These are phyloP conservation scores for Skeletonema menzelii DNA, from an alignment of 108 stramenopile species.

Conservation along the genomic window DNA sequence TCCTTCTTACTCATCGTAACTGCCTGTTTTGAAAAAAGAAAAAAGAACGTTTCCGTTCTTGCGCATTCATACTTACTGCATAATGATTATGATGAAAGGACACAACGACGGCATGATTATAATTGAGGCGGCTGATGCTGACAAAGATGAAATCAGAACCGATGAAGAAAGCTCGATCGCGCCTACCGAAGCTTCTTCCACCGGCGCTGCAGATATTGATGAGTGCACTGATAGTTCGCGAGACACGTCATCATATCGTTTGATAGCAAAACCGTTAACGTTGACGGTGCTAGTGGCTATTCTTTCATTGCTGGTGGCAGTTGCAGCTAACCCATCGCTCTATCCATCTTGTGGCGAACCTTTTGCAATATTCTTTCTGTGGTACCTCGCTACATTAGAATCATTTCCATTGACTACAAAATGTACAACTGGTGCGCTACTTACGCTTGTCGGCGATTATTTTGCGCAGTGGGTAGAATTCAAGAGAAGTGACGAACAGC, in stretches of 20 bases:
- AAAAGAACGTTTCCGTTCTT: too few relatives aligned
- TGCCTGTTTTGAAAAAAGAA: too few relatives aligned
- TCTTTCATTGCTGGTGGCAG: background rate
- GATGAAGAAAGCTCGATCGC: background rate
- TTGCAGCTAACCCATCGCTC: background rate
- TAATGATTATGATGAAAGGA: too few relatives aligned
- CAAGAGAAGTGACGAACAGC: background rate
- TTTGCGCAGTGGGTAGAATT: slow-evolving; percentile 59
- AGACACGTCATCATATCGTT: background rate
- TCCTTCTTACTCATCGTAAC: too few relatives aligned
- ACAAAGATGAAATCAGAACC: too few relatives aligned
- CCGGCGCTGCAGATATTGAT: background rate
- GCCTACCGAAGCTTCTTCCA: background rate
- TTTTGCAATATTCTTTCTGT: background rate
- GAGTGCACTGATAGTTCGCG: too few relatives aligned
- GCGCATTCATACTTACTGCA: too few relatives aligned
- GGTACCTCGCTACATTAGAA: slow-evolving; percentile 51
- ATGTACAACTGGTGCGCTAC: slow-evolving; percentile 53
- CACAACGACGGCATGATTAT: too few relatives aligned
- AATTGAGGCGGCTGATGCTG: too few relatives aligned
- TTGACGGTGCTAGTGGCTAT: background rate
- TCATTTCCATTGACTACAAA: slow-evolving; percentile 59
- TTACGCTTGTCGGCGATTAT: slow-evolving; percentile 57
- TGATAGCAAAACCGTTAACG: background rate
- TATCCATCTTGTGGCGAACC: background rate